Conservation (phyloP, 2,329 filamentous ascomycete genomes). For the Talaromyces pinophilus region DNA sequence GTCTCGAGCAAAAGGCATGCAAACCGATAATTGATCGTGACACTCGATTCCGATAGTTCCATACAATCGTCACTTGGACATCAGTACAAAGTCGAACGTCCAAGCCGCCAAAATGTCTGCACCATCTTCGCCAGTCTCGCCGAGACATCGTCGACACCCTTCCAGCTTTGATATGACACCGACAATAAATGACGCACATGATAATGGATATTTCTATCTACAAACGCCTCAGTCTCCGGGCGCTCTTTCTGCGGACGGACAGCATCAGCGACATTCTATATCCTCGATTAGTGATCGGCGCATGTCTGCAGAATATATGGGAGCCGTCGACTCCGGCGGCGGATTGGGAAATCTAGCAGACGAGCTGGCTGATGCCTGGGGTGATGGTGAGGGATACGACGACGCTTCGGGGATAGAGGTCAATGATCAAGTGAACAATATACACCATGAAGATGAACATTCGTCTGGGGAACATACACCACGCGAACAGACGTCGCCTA, state of each 20-base stretch:
- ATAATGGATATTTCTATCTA: slow-evolving; percentile 38
- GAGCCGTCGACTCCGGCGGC: slow-evolving; percentile 36
- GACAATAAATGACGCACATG: slow-evolving; percentile 33
- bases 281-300: slow-evolving; percentile 40
- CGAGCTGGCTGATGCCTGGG: slow-evolving; percentile 63
- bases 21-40: not conserved
- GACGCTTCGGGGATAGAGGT: slow-evolving; percentile 42
- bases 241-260: slow-evolving; percentile 42
- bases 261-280: slow-evolving; percentile 40
- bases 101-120: slow-evolving; percentile 28
- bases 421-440: slow-evolving; percentile 31
- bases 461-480: slow-evolving; percentile 33
- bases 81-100: not conserved
- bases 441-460: slow-evolving; percentile 33
- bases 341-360: slow-evolving; percentile 64
- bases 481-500: slow-evolving; percentile 24
- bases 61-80: not conserved
- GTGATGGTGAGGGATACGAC: slow-evolving; percentile 53
- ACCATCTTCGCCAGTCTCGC: slow-evolving; percentile 38
- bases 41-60: not conserved
- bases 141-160: slow-evolving; percentile 42
- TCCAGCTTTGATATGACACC: slow-evolving; percentile 42
- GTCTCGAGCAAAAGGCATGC: not conserved
- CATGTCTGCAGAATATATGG: slow-evolving; percentile 44
- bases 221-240: slow-evolving; percentile 39